These are phyloP conservation scores for Penicillium sp. DNA, from an alignment of 2,329 filamentous ascomycete species.

Conservation along the genomic window DNA sequence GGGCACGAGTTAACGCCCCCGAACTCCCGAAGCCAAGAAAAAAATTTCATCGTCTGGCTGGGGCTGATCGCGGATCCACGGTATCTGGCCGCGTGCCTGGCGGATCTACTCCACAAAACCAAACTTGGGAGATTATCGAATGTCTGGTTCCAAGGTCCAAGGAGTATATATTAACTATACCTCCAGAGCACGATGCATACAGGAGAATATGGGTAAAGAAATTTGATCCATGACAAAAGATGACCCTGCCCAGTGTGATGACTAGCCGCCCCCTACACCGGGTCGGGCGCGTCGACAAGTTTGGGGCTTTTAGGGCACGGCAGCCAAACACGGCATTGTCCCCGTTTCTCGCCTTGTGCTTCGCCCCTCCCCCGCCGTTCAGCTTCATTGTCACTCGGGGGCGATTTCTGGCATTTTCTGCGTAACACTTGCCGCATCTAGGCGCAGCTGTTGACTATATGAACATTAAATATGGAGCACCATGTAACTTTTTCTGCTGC, in stretches of 20 bases:
- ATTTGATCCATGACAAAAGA: not conserved
- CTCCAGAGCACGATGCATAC: not conserved
- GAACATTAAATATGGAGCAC: too few relatives aligned
- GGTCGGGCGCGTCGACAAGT: not conserved
- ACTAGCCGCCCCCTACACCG: not conserved
- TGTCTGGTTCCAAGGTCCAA: not conserved
- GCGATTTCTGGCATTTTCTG: not conserved
- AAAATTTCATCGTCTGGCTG: not conserved
- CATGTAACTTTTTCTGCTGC: not conserved
- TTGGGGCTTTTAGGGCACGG: not conserved
- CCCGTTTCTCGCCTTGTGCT: too few relatives aligned
- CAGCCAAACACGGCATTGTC: not conserved
- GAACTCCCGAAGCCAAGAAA: constrained; percentile 1
- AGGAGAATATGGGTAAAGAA: not conserved
- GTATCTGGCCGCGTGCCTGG: constrained; percentile 1
- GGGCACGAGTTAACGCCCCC: not conserved
- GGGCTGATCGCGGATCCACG: constrained; percentile 1
- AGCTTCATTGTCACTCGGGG: not conserved
- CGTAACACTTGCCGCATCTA: too few relatives aligned
- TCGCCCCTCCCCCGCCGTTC: not conserved
- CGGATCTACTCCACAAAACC: constrained; percentile 4
- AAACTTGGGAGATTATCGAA: constrained; percentile 1
- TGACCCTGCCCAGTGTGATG: not conserved
- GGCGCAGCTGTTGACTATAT: too few relatives aligned
- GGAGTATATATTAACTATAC: not conserved